Base-by-base conservation (phyloP, 768 basidiomycete genomes). In the Leucogyrophana mollusca region DNA sequence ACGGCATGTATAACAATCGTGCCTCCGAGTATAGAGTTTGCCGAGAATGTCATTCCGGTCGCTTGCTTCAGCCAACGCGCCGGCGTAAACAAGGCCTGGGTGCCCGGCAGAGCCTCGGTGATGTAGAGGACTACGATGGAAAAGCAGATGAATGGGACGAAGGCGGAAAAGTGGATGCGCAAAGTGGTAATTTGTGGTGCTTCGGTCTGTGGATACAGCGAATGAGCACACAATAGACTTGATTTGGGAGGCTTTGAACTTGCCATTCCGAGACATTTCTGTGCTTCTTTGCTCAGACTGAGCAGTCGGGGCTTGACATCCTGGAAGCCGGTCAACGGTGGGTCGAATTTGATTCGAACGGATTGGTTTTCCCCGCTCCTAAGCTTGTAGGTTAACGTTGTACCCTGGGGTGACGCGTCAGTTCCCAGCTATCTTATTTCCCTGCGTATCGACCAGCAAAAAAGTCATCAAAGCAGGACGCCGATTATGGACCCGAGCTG, bases 201-300 rank as follows among this genome's bases (percentile, higher is more conserved):
- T 60, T 78, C 78, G 32, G 77, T 79, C 82, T 84, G 47, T 32
- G n/a, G n/a, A 47, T 33, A 40, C 3, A 16, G 32, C 22, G 34
- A 22, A 34, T 27, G 9, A 35, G 23, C 22, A 18, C 17, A 7
- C 23, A 49, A 9, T 33, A n/a, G 32, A 11, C 46, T 27, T 32
- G n/a, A 16, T 77, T 42, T 46, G 83, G n/a, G n/a, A n/a, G n/a
- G n/a, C n/a, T n/a, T n/a, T n/a, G n/a, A n/a, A n/a, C n/a, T n/a
- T n/a, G n/a, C 85, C 82, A 84, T 86, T 21, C 87, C 86, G 22
- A 90, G 72, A 4, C 79, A 73, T 56, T 85, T 84, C 55, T 88
- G 84, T 0, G 87, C 83, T 18, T 83, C 69, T 1, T 79, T 78
- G 55, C 86, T 87, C 86, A 88, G 88, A 48, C 77, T 73, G 23